Percentiles rank a stretch among this genome's conserved stretches.
Evolutionary conservation across 148 eudicot species (phyloP).

Genomic region (Rhododendron kiyosumense): DNA sequence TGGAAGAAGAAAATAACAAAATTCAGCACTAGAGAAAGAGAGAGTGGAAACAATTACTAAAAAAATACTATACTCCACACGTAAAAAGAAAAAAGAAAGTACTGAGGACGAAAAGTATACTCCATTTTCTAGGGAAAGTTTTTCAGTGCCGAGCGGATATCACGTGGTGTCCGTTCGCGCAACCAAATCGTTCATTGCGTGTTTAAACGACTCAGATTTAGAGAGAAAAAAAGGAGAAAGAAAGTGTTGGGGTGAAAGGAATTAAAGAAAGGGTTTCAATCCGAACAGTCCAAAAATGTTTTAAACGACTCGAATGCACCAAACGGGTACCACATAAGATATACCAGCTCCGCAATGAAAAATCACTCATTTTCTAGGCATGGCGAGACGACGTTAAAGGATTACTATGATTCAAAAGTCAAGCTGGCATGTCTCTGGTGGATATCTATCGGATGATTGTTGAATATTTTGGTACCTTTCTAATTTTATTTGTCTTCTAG

Average conservation of each 20-base stretch:
- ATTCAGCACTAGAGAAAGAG: neutral
- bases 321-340: rapidly evolving
- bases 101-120: neutral
- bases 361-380: neutral
- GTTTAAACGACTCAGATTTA: too few species aligned
- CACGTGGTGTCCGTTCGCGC: too few species aligned
- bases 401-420: neutral
- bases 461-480: too few species aligned
- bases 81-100: neutral
- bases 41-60: neutral
- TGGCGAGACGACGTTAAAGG: neutral
- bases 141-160: too few species aligned
- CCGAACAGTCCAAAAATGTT: too few species aligned
- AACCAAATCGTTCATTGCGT: rapidly evolving
- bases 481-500: neutral
- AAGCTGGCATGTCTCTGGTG: neutral
- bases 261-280: too few species aligned
- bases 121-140: too few species aligned
- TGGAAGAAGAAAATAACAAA: neutral
- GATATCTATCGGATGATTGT: too few species aligned
- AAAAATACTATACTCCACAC: neutral
- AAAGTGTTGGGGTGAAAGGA: too few species aligned
- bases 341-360: too few species aligned
- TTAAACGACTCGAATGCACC: rapidly evolving
- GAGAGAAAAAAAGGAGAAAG: too few species aligned